Evolutionary conservation across 495 filamentous ascomycete species (phyloP).

Genomic region (Penicillium goetzii): DNA sequence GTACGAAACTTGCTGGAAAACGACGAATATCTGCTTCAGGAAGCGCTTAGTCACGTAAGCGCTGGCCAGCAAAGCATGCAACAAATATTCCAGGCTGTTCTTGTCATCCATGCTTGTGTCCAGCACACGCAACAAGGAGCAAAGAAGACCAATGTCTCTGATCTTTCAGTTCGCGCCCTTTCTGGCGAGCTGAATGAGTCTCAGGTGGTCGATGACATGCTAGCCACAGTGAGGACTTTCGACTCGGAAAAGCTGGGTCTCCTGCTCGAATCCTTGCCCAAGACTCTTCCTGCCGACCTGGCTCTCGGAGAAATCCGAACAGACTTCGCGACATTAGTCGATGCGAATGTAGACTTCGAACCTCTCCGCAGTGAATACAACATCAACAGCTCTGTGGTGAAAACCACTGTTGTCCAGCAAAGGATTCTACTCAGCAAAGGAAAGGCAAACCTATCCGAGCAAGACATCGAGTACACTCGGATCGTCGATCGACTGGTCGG

Average conservation of each 20-base stretch:
- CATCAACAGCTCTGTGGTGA: constrained; percentile 68
- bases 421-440: constrained; percentile 85
- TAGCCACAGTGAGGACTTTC: constrained; percentile 54
- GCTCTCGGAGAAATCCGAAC: constrained; percentile 29
- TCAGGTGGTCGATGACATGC: constrained; percentile 54
- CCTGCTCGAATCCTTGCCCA: constrained; percentile 28
- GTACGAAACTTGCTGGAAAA: constrained; percentile 56
- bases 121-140: constrained; percentile 43
- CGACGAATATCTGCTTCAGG: constrained; percentile 49
- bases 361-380: constrained; percentile 76
- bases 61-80: constrained; percentile 47
- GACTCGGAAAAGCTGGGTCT: constrained; percentile 45
- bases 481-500: constrained; percentile 67
- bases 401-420: constrained; percentile 85
- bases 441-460: constrained; percentile 70
- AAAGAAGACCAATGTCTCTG: constrained; percentile 47
- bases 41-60: constrained; percentile 37
- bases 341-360: constrained; percentile 44
- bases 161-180: constrained; percentile 60
- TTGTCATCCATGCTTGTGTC: constrained; percentile 50
- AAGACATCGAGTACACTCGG: constrained; percentile 76
- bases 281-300: constrained; percentile 20
- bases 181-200: constrained; percentile 59
- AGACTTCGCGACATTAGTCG: constrained; percentile 40
- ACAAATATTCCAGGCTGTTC: constrained; percentile 50